Base-by-base conservation (phyloP, 2,329 filamentous ascomycete species). In the Lithohypha guttulata region DNA sequence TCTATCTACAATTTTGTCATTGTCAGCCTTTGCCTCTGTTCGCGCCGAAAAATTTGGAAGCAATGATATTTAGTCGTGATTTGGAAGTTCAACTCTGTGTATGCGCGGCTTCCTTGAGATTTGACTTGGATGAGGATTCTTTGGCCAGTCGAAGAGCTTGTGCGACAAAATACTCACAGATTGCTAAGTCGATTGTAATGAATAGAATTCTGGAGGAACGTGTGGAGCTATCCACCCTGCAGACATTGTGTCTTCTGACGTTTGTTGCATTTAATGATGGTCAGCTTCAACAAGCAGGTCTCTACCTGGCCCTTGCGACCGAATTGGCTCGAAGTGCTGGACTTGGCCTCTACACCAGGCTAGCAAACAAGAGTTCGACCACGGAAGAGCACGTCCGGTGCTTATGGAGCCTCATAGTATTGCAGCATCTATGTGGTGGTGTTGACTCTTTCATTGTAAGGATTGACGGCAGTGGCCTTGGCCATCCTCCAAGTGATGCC, bases 321-420 rank as follows among this genome's bases (percentile, higher is more conserved):
- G 63, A 64, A 30, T 47, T 69, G 10, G 63, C 63, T 7, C 60
- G 64, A 34, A 65, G 61, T 44, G 62, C 65, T 4, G 63, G 63
- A 30, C 52, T 69, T 4, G 30, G 34, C 4, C 5, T 34, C 9
- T 40, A 25, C 18, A 18, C 14, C 13, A n/a, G 30, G 3, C 19
- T 33, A 6, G n/a, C n/a, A 11, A 8, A 11, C 10, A 6, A 3
- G 7, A 15, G 2, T 18, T 10, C 18, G n/a, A 27, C 33, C n/a
- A 21, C 18, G 6, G 37, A 40, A 14, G 37, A 42, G 22, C 33
- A 42, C 20, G 11, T 34, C 10, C 41, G 45, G 13, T 68, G 64
- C 44, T 59, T 64, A 3, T 61, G 59, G 53, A 65, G 61, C 32
- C 64, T 67, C 32, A 57, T 59, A 35, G 54, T 65, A 7, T 51